Base-by-base conservation (phyloP, 2,329 filamentous ascomycete genomes). In the Lecanicillium sp. region DNA sequence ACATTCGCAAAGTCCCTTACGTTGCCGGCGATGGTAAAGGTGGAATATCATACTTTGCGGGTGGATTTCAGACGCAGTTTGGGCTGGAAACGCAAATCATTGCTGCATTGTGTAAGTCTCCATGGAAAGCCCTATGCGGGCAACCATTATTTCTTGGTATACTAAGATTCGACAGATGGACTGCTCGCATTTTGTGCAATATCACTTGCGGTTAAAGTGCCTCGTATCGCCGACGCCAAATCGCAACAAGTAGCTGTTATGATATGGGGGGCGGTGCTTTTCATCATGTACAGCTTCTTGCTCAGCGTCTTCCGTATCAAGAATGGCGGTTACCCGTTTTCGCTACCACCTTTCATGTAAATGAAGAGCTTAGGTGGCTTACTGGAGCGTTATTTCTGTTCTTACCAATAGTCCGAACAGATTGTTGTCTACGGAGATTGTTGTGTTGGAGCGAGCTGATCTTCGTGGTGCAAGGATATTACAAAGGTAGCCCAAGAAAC, bases 11-110 rank as follows among this genome's bases (percentile, higher is more conserved):
- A 60, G 86, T 94, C 3, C 92, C 92, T 3, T 98, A 98, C 52
- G 87, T 96, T 22, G 73, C 80, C 30, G 85, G 83, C 30, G 80
- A 96, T 57, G 86, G 87, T 28, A 79, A 75, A 39, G 92, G 92
- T 14, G 88, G 88, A 5, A 77, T 98, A 45, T 85, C 66, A 55
- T 96, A 96, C 61, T 92, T 98, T 61, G 86, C 90, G 4, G 73
- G 74, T 29, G 90, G 92, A 1, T 98, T 98, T 64, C 87, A 90
- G 60, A 95, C 80, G 58, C 92, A 98, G 58, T 88, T 83, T 53
- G 92, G 92, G 12, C 69, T 98, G 51, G 92, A 98, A 66, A 95
- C 90, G 3, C 92, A 98, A 64, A 90, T 98, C 47, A 67, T 98
- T 38, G 92, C 89, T 43, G 87, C 85, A 22, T 80, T 96, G 46